These are phyloP conservation scores for Elaeagnus macrophylla DNA, from an alignment of 306 rosid genomes.

Conservation along the genomic window DNA sequence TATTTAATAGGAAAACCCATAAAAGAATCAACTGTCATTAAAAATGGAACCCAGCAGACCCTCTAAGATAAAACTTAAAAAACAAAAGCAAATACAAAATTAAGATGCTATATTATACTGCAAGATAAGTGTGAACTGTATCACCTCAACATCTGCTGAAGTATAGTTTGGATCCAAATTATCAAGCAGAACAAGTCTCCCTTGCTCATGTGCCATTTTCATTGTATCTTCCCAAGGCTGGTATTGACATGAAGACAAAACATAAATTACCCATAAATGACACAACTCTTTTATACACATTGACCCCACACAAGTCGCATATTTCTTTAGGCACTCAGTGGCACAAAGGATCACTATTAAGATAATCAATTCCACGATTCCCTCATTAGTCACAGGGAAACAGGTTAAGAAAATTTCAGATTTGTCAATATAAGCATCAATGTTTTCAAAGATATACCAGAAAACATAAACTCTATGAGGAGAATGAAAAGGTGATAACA, in stretches of 20 bases:
- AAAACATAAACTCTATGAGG: slow-evolving; percentile 2
- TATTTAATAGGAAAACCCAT: slow-evolving; percentile 1
- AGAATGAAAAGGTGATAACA: slow-evolving; percentile 1
- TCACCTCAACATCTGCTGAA: slow-evolving; percentile 76
- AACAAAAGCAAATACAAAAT: neutral
- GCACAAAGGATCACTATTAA: slow-evolving; percentile 1
- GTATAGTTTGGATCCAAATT: slow-evolving; percentile 75
- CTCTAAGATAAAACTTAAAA: slow-evolving; percentile 2
- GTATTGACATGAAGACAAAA: slow-evolving; percentile 19
- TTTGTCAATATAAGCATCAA: neutral
- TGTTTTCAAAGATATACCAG: slow-evolving; percentile 2
- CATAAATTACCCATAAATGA: slow-evolving; percentile 11
- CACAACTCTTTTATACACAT: too few species aligned
- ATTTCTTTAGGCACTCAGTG: neutral
- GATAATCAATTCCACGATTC: too few species aligned
- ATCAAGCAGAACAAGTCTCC: slow-evolving; percentile 62
- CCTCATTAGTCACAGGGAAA: neutral
- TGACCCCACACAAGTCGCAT: too few species aligned
- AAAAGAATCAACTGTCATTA: neutral
- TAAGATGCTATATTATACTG: slow-evolving; percentile 1
- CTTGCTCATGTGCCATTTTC: slow-evolving; percentile 51
- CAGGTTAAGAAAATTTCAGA: neutral
- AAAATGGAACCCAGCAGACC: neutral
- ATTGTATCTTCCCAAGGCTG: slow-evolving; percentile 84
- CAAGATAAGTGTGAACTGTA: neutral